Base-by-base conservation (phyloP, 495 filamentous ascomycete genomes). In the Tetracladium marchalianum region DNA sequence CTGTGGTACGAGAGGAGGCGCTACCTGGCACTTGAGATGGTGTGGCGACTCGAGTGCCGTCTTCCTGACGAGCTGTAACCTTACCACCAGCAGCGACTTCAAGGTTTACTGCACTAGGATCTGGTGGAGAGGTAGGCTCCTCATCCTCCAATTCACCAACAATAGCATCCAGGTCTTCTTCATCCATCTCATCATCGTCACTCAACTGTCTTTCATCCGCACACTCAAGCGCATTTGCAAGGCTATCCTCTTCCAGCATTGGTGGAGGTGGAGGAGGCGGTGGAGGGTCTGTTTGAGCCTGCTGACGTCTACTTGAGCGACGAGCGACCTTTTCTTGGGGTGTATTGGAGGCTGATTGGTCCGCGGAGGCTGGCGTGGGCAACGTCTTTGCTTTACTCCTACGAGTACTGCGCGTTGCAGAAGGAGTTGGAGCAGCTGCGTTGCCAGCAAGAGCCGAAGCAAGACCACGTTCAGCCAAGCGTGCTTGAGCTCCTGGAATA, bases 51-150 rank as follows among this genome's bases (percentile, higher is more conserved):
- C 85, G 67, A 11, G 87, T 95, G 1, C 92, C 93, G 60, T 97
- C 92, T 59, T 98, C 92, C 60, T 93, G 95, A 24, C 87, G 83
- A n/a, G 92, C 92, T 1, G 88, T 96, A 11, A 97, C 85, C 60
- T 89, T 95, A 24, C 90, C 92, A 1, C 82, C 86, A 17, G 86
- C 81, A 24, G 81, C 90, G 39, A 96, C 81, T 62, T 97, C 90
- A 62, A 99, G 76, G 57, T 89, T 96, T 15, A 97, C 87, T 4
- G 92, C 89, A 1, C 82, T 81, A 0, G 89, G 85, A 53, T 97
- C 92, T 12, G 82, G 74, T 22, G 66, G 70, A 11, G 70, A 71
- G 43, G 79, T 78, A 35, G 87, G 82, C 17, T 89, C 84, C 15
- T 90, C 87, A 36, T 93, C 85, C 41, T 95, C 90, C 2, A 98